Conservation (phyloP, 202 grass and related monocot species). For the Eragrostis tef region DNA sequence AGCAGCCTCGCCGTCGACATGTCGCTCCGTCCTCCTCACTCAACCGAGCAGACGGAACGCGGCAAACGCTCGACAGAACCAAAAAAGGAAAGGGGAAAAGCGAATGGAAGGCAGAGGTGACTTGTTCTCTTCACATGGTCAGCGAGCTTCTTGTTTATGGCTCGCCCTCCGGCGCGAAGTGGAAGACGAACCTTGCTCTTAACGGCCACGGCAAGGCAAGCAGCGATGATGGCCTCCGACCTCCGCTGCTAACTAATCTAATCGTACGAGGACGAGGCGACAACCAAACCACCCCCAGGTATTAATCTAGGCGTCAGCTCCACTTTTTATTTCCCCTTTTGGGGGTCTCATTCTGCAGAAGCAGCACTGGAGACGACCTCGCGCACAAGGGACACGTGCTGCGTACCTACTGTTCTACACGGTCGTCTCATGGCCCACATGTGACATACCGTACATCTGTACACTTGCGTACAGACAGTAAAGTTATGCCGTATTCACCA, state of each 20-base stretch:
- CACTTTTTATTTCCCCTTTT: background rate
- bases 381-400: conserved; percentile 31
- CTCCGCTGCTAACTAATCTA: conserved; percentile 4
- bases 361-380: background rate
- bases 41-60: background rate
- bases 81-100: background rate
- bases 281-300: conserved; percentile 44
- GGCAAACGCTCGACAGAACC: background rate
- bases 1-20: conserved; percentile 52
- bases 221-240: conserved; percentile 42
- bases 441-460: conserved; percentile 27
- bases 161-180: conserved; percentile 28
- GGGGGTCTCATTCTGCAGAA: background rate
- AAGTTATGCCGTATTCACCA: background rate
- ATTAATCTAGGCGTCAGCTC: conserved; percentile 35
- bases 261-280: conserved; percentile 30
- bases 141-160: conserved; percentile 23
- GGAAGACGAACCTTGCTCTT: conserved; percentile 48
- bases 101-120: conserved; percentile 13
- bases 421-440: background rate
- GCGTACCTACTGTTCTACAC: conserved; percentile 10
- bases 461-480: background rate
- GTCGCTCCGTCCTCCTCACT: background rate
- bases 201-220: conserved; percentile 66
- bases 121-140: background rate